These are phyloP conservation scores for Nakazawaea laoshanensis DNA, from an alignment of 805 yeast genomes.

Conservation along the genomic window DNA sequence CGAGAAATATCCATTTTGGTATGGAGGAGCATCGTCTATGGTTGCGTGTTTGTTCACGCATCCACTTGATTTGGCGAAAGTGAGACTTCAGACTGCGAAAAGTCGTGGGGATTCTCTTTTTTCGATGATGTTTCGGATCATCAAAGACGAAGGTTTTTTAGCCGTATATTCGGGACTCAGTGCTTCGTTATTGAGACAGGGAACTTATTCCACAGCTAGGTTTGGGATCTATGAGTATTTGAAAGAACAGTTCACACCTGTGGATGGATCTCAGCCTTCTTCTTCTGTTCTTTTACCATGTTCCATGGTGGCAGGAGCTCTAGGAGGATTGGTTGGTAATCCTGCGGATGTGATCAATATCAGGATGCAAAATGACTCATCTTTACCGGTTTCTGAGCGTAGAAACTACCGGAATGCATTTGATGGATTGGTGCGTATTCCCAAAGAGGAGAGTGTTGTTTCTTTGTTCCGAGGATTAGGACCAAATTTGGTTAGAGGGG, in stretches of 20 bases:
- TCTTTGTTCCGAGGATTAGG: slow-evolving; percentile 65
- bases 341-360: slow-evolving; percentile 85
- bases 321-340: slow-evolving; percentile 82
- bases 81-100: slow-evolving; percentile 73
- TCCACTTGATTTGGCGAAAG: slow-evolving; percentile 83
- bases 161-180: slow-evolving; percentile 77
- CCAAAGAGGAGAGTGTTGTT: slow-evolving; percentile 47
- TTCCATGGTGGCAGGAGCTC: slow-evolving; percentile 80
- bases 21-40: slow-evolving; percentile 64
- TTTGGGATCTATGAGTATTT: slow-evolving; percentile 80
- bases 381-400: slow-evolving; percentile 54
- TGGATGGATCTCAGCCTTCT: slow-evolving; percentile 37
- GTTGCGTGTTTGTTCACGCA: slow-evolving; percentile 64
- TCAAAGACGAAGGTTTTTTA: slow-evolving; percentile 53
- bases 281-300: slow-evolving; percentile 58
- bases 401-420: slow-evolving; percentile 72
- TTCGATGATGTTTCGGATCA: slow-evolving; percentile 51
- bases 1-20: slow-evolving; percentile 42
- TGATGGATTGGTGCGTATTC: slow-evolving; percentile 61
- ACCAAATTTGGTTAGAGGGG: slow-evolving; percentile 75
- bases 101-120: slow-evolving; percentile 56
- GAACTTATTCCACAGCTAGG: slow-evolving; percentile 79
- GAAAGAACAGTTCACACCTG: slow-evolving; percentile 44
- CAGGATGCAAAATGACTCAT: slow-evolving; percentile 84
- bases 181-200: slow-evolving; percentile 79